These are phyloP conservation scores for Aspergillus homomorphus DNA, from an alignment of 495 filamentous ascomycete genomes.

Conservation along the genomic window DNA sequence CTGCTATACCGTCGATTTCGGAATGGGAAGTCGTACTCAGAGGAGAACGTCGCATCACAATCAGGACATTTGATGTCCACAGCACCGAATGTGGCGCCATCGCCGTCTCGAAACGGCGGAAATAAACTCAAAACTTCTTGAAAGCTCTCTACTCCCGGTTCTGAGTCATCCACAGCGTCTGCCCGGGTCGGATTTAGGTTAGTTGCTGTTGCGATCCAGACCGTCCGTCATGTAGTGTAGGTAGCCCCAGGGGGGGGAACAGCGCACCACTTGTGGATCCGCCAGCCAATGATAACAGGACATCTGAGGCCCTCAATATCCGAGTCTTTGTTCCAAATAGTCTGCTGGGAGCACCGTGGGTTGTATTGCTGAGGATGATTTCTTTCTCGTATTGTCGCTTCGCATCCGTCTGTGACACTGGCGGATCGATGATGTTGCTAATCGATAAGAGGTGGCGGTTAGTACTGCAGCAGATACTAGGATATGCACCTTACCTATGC, in stretches of 20 bases:
- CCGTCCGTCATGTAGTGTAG: constrained; percentile 8
- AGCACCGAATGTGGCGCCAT: constrained; percentile 20
- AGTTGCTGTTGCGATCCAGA: constrained; percentile 1
- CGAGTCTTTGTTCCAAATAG: constrained; percentile 16
- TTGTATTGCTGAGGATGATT: constrained; percentile 14
- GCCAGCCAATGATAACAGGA: constrained; percentile 24
- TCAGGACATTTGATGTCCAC: constrained; percentile 28
- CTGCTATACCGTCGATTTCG: neutral
- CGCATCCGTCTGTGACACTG: constrained; percentile 9
- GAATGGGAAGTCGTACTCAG: constrained; percentile 2
- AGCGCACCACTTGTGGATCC: constrained; percentile 22
- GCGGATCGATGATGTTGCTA: constrained; percentile 13
- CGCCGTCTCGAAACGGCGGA: constrained; percentile 28
- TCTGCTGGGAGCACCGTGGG: constrained; percentile 13
- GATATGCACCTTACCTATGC: constrained; percentile 15
- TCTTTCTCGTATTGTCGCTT: constrained; percentile 21
- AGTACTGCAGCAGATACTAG: neutral
- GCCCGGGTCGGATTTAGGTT: neutral
- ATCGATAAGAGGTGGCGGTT: constrained; percentile 2
- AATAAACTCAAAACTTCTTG: constrained; percentile 29
- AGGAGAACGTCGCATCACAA: constrained; percentile 32
- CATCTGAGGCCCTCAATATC: constrained; percentile 24
- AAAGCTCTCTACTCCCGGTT: constrained; percentile 22
- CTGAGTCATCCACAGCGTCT: constrained; percentile 14
- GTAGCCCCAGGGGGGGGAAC: constrained; percentile 5